These are phyloP conservation scores for Chenopodium suecicum DNA, from an alignment of 148 eudicot genomes.

Conservation along the genomic window DNA sequence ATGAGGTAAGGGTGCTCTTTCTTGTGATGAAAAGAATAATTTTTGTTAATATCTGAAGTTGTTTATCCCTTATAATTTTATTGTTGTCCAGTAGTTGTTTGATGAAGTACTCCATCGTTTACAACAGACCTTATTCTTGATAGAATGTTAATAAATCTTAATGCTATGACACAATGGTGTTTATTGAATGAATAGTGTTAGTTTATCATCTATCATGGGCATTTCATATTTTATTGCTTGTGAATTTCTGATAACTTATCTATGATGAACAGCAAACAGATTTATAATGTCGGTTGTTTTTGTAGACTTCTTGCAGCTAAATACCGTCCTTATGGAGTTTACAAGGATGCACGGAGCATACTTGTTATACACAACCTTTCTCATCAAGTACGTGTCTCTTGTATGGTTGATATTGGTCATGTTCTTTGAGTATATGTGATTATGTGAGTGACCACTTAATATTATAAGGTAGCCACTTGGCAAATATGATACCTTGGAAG, in stretches of 20 bases:
- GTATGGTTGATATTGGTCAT: neutral
- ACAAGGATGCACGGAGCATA: conserved; percentile 89
- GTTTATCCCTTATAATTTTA: neutral
- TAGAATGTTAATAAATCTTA: neutral
- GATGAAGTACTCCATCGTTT: neutral
- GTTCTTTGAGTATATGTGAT: neutral
- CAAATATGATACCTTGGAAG: neutral
- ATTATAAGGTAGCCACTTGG: neutral
- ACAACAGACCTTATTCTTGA: neutral
- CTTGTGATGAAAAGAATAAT: neutral
- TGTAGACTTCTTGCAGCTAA: conserved; percentile 89
- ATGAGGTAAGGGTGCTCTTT: neutral
- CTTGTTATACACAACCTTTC: conserved; percentile 86
- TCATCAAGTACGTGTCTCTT: conserved; percentile 68
- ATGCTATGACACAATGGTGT: neutral
- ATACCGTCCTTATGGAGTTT: conserved; percentile 95
- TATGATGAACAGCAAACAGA: neutral
- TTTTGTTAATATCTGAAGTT: neutral
- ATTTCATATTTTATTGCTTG: conserved; percentile 1
- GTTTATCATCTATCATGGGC: neutral
- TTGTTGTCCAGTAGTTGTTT: neutral
- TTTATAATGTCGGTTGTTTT: conserved; percentile 2
- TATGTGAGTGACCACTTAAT: neutral
- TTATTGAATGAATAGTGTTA: conserved; percentile 1
- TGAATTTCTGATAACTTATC: neutral